Conservation (phyloP, 2,329 filamentous ascomycete genomes). For the Ophiostoma sp. region DNA sequence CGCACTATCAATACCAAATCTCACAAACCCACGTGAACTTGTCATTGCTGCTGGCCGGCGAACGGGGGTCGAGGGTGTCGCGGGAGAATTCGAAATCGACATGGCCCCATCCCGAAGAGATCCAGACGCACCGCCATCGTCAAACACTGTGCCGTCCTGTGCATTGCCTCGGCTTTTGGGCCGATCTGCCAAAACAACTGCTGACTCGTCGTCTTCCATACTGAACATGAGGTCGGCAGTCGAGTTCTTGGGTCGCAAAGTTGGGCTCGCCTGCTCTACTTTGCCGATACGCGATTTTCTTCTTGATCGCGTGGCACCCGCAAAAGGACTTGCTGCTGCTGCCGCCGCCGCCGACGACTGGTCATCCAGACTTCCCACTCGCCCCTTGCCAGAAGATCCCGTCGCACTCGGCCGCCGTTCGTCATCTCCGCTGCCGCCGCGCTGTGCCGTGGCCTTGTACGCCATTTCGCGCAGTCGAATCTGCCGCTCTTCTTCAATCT, state of each 20-base stretch:
- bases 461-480: constrained; percentile 71
- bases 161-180: constrained; percentile 9
- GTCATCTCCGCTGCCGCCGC: constrained; percentile 48
- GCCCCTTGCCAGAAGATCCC: constrained; percentile 51
- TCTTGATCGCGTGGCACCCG: constrained; percentile 43
- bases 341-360: background rate
- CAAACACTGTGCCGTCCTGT: background rate
- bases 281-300: constrained; percentile 43
- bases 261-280: constrained; percentile 58
- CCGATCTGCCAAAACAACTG: constrained; percentile 26
- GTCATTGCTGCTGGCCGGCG: background rate
- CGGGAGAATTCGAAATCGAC: background rate
- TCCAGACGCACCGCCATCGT: background rate
- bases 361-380: constrained; percentile 62
- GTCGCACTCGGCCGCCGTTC: background rate
- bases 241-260: constrained; percentile 62
- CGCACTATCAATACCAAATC: background rate
- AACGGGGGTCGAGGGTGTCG: background rate
- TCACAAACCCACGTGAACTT: background rate
- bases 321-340: constrained; percentile 31
- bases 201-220: constrained; percentile 73
- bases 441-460: constrained; percentile 54
- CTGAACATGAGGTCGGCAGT: constrained; percentile 79
- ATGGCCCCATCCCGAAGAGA: background rate
- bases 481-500: constrained; percentile 64